Evolutionary conservation across 2,329 filamentous ascomycete species (phyloP), one percentile per base, ranked within the genome.

Genomic region (Tolypocladium sp.): DNA sequence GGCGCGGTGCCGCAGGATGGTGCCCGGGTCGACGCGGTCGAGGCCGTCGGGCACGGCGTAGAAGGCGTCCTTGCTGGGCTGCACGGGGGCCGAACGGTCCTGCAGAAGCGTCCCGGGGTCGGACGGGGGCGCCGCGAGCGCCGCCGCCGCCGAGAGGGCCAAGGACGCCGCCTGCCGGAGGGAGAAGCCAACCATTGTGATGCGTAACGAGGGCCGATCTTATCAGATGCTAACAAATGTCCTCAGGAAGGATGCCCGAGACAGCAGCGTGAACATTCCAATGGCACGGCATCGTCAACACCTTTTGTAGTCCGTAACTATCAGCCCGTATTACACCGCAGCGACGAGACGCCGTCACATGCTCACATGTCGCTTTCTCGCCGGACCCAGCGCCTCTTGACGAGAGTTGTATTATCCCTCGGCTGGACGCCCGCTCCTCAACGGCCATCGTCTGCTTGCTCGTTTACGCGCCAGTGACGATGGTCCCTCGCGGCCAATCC

Each of bases 41-140:
- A 68, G 40, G 3, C 58, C 59, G 3, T 58, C 56, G 10, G 66
- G 67, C 12, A 65, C 63, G 9, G 27, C 25, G 55, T 70, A 68
- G 52, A 69, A 69, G 5, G 63, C n/a, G 52, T 70, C 67, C 9
- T 62, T 33, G 56, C 62, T 66, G 3, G 66, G 65, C 13, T 37
- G 59, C 20, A 59, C 37, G 35, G 41, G 22, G 7, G 37, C 12
- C 15, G 52, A 53, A 9, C 33, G 17, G 27, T 33, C 42, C 15
- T 30, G 30, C 27, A 49, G 27, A 5, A 41, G 33, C 41, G 12
- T 25, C n/a, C 41, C n/a, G 41, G 41, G 41, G 41, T 13, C 52
- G n/a, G 20, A 15, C 13, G 55, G 30, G 2, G 55, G 46, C n/a
- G 54, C 54, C 22, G 57, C 56, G 4, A 22, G 8, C 5, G 56